These are phyloP conservation scores for Fragilariopsis cylindrus DNA, from an alignment of 108 stramenopile genomes.

Conservation along the genomic window DNA sequence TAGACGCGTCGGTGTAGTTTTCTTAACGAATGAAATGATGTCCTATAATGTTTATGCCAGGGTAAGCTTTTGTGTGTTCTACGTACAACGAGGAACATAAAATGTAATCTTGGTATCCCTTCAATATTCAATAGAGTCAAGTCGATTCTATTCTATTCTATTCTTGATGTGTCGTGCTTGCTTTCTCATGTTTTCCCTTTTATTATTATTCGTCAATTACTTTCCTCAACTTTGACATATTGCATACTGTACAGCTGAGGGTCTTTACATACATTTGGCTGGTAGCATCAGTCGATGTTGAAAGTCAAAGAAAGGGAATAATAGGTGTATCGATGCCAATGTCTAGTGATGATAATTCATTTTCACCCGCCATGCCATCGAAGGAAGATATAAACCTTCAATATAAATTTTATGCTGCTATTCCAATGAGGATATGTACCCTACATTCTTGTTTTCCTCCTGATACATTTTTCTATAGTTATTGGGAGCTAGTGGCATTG, in stretches of 20 bases:
- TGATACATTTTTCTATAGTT: neutral
- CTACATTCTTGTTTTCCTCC: constrained; percentile 13
- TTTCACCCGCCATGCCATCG: neutral
- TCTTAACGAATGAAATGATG: neutral
- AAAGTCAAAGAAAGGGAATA: constrained; percentile 10
- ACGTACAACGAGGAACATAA: neutral
- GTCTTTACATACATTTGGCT: constrained; percentile 7
- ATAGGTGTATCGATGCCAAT: neutral
- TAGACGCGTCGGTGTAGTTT: neutral
- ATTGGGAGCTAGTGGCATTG: neutral
- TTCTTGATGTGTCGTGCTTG: neutral
- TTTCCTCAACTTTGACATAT: neutral
- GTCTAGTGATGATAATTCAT: constrained; percentile 2
- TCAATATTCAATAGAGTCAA: too few species aligned
- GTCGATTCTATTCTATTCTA: neutral
- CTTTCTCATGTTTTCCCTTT: neutral
- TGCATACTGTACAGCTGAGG: neutral
- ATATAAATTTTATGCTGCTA: constrained; percentile 6
- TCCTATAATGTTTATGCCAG: neutral
- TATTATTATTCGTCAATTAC: too few species aligned
- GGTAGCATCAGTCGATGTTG: constrained; percentile 14
- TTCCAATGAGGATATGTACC: constrained; percentile 8
- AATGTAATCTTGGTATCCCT: too few species aligned
- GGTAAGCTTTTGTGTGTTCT: neutral
- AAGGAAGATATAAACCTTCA: neutral